These are phyloP conservation scores for Pseudophaeomoniella oleicola DNA, from an alignment of 2,329 filamentous ascomycete genomes.

Conservation along the genomic window DNA sequence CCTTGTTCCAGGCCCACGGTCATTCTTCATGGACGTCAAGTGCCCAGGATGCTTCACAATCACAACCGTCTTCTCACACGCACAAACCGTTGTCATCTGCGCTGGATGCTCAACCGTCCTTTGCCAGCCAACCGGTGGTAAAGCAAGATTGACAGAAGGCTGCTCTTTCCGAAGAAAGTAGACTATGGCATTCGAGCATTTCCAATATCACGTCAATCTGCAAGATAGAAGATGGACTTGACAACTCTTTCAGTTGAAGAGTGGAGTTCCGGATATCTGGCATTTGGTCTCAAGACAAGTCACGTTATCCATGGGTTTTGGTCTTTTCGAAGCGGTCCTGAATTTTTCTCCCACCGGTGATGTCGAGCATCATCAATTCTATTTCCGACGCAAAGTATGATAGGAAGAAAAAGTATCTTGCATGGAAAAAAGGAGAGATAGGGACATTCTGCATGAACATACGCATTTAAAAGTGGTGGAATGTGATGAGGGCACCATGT, in stretches of 20 bases:
- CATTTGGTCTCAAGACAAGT: slow-evolving; percentile 31
- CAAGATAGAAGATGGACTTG: slow-evolving; percentile 33
- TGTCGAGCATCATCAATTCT: too few relatives aligned
- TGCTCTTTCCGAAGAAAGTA: slow-evolving; percentile 99
- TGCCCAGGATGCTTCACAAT: slow-evolving; percentile 99
- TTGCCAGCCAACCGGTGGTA: slow-evolving; percentile 98
- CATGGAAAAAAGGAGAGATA: slow-evolving; percentile 15
- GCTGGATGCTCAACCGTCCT: slow-evolving; percentile 98
- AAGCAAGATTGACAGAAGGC: slow-evolving; percentile 96
- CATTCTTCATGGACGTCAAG: slow-evolving; percentile 99
- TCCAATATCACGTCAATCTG: slow-evolving; percentile 13
- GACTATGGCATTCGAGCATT: slow-evolving; percentile 27
- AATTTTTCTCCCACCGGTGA: slow-evolving; percentile 24
- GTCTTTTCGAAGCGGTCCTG: slow-evolving; percentile 11
- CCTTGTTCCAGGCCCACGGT: slow-evolving; percentile 89
- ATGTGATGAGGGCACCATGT: slow-evolving; percentile 12
- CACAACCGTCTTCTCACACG: slow-evolving; percentile 99
- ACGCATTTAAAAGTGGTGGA: slow-evolving; percentile 2
- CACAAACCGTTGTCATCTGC: slow-evolving; percentile 99
- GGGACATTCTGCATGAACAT: slow-evolving; percentile 12
- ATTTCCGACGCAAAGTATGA: too few relatives aligned
- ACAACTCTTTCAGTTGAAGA: slow-evolving; percentile 33
- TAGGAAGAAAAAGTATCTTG: too few relatives aligned
- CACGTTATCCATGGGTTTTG: slow-evolving; percentile 11
- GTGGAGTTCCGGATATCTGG: slow-evolving; percentile 79